Percentiles rank a stretch among this genome's conserved stretches.
Evolutionary conservation across 805 yeast genomes (phyloP).

Genomic region (Cephaloascus albidus): DNA sequence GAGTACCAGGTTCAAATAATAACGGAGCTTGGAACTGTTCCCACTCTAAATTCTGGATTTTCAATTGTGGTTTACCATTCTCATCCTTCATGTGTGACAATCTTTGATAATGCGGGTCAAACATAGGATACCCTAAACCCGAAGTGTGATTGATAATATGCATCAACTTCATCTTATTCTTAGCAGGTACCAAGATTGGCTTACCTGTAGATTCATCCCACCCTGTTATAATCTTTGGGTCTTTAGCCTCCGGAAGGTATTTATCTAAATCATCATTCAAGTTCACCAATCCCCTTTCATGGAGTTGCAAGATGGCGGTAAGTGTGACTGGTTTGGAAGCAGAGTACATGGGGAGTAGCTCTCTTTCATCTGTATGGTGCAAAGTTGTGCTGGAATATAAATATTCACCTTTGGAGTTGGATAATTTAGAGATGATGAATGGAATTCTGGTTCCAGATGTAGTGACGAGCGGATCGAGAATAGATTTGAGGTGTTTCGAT

Average conservation of each 20-base stretch:
- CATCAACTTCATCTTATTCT: constrained; percentile 19
- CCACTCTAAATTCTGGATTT: constrained; percentile 1
- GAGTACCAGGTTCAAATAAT: constrained; percentile 24
- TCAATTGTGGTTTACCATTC: background rate
- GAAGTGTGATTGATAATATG: constrained; percentile 26
- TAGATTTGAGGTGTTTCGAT: background rate
- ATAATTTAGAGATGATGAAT: background rate
- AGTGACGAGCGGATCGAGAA: background rate
- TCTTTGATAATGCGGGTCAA: constrained; percentile 5
- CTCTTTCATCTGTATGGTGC: background rate
- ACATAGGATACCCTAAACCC: constrained; percentile 20
- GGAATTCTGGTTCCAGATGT: background rate
- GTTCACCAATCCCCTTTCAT: constrained; percentile 18
- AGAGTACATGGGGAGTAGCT: constrained; percentile 16
- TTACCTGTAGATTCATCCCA: constrained; percentile 12
- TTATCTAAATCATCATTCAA: constrained; percentile 20
- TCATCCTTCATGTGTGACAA: background rate
- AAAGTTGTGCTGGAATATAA: background rate
- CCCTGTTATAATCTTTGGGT: constrained; percentile 12
- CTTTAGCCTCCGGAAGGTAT: constrained; percentile 17
- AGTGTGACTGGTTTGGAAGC: constrained; percentile 20
- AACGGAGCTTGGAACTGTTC: constrained; percentile 14
- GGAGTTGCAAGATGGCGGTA: constrained; percentile 18
- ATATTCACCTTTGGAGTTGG: background rate
- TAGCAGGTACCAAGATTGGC: constrained; percentile 12